Percentiles rank a stretch among this genome's conserved stretches.
phyloP scores from a whole-genome alignment of 129 eudicot species.

The Chrysanthemum seticuspe region DNA sequence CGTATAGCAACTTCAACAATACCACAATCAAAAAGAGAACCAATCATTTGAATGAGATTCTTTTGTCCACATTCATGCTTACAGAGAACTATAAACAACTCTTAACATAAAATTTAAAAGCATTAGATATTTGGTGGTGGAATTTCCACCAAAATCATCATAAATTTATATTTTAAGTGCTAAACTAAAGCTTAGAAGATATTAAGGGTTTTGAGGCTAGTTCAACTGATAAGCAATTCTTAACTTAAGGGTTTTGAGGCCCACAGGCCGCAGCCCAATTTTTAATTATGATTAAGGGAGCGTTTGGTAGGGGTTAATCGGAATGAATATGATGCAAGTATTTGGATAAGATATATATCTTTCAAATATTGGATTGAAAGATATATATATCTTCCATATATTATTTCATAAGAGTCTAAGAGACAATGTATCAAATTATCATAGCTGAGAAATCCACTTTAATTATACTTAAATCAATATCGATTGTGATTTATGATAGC shows the following conservation, averaged over 20 bases:
- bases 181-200: background rate
- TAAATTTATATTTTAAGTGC: constrained; percentile 9
- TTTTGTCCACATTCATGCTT: constrained; percentile 37
- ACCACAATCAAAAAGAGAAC: constrained; percentile 35
- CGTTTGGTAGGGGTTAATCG: too few relatives aligned
- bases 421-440: too few relatives aligned
- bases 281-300: constrained; percentile 26
- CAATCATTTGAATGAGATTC: constrained; percentile 37
- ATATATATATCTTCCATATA: too few relatives aligned
- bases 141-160: constrained; percentile 35
- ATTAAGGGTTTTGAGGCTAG: too few relatives aligned
- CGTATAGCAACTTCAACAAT: constrained; percentile 40
- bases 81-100: constrained; percentile 14
- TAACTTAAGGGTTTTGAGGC: constrained; percentile 14
- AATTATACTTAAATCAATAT: too few relatives aligned
- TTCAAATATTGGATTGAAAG: too few relatives aligned
- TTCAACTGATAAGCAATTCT: too few relatives aligned
- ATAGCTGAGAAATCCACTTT: too few relatives aligned
- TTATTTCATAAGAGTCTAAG: too few relatives aligned
- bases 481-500: too few relatives aligned
- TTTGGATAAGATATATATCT: too few relatives aligned
- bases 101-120: constrained; percentile 4
- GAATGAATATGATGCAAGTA: too few relatives aligned
- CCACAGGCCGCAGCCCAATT: constrained; percentile 42
- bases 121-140: constrained; percentile 25